Conservation (phyloP, 2,329 filamentous ascomycete genomes). For the Fulvia fulva region DNA sequence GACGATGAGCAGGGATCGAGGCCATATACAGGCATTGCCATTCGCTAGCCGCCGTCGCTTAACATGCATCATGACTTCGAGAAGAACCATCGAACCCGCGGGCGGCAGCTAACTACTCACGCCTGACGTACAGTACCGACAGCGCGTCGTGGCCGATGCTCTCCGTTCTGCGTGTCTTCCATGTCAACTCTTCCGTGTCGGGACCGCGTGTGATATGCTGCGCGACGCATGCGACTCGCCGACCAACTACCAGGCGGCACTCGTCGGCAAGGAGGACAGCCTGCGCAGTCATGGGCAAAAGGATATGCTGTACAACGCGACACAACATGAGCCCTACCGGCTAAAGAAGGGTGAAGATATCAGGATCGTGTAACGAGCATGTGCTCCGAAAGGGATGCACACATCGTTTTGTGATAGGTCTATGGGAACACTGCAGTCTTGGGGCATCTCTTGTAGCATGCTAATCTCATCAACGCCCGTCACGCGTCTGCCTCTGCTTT, state of each 20-base stretch:
- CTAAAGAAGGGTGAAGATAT: not conserved
- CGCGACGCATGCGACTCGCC: not conserved
- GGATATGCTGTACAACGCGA: not conserved
- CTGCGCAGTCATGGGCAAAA: not conserved
- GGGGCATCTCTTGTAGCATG: conserved; percentile 3
- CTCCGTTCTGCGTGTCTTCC: not conserved
- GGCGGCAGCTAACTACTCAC: not conserved
- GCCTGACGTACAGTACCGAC: not conserved
- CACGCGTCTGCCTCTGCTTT: conserved; percentile 12
- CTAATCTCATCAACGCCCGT: not conserved
- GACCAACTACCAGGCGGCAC: not conserved
- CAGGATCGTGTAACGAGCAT: not conserved
- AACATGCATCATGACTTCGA: not conserved
- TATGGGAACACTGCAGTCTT: not conserved
- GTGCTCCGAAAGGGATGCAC: not conserved
- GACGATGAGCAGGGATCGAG: not conserved
- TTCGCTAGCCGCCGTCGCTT: not conserved
- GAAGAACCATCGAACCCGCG: not conserved
- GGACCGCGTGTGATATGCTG: not conserved
- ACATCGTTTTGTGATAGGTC: not conserved
- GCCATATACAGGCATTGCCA: not conserved
- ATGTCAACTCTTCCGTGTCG: not conserved
- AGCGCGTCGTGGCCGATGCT: too few species aligned
- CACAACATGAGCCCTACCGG: not conserved
- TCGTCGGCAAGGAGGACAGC: not conserved